phyloP scores from a whole-genome alignment of 495 filamentous ascomycete species.

The Beverwykella pulmonaria region DNA sequence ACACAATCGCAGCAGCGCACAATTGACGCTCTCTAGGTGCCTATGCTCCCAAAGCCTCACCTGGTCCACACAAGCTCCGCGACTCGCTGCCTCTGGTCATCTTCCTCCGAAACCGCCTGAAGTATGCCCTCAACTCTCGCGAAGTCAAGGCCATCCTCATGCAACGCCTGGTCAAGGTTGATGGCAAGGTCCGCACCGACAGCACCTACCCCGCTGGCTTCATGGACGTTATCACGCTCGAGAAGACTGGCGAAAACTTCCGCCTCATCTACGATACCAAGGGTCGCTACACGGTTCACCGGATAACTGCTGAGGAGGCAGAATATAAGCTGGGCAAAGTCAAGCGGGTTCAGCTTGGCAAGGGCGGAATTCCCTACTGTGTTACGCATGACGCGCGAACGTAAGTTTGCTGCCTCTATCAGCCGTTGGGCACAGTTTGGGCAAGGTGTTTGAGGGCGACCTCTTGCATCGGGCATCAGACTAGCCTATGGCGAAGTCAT shows the following conservation, averaged over 20 bases:
- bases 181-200: slow-evolving; percentile 99
- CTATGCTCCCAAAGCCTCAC: slow-evolving; percentile 93
- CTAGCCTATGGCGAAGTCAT: slow-evolving; percentile 64
- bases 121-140: slow-evolving; percentile 98
- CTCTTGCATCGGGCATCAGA: slow-evolving; percentile 31
- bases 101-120: slow-evolving; percentile 97
- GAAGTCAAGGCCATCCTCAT: slow-evolving; percentile 98
- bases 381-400: slow-evolving; percentile 99
- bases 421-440: slow-evolving; percentile 99
- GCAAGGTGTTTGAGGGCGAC: slow-evolving; percentile 47
- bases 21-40: slow-evolving; percentile 45
- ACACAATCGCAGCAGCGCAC: neutral
- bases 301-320: slow-evolving; percentile 96
- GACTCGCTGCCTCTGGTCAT: slow-evolving; percentile 99
- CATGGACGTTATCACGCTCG: slow-evolving; percentile 98
- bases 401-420: slow-evolving; percentile 91
- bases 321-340: slow-evolving; percentile 99
- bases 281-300: slow-evolving; percentile 99
- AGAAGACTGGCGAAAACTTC: slow-evolving; percentile 99
- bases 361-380: slow-evolving; percentile 99
- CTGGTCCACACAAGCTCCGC: slow-evolving; percentile 98
- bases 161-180: slow-evolving; percentile 99
- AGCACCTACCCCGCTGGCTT: slow-evolving; percentile 95
- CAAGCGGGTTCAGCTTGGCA: slow-evolving; percentile 98
- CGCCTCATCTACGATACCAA: slow-evolving; percentile 99